phyloP scores from a whole-genome alignment of 352 stramenopile genomes.

The Pythium periplocum region DNA sequence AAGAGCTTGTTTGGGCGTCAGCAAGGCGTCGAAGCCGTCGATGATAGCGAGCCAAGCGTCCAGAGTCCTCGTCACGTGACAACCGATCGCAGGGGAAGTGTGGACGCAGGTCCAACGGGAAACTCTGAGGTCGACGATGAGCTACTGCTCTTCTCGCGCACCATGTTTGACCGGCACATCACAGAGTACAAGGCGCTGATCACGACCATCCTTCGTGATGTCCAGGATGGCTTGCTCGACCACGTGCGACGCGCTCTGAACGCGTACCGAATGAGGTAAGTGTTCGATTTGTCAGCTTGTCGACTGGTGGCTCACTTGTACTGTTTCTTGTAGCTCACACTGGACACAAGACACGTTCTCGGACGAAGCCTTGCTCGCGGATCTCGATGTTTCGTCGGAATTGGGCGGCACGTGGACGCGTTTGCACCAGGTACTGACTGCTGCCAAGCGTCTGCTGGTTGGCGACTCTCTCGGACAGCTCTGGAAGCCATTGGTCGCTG shows the following conservation, averaged over 20 bases:
- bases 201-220: slow-evolving; percentile 23
- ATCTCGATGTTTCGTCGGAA: slow-evolving; percentile 11
- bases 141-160: slow-evolving; percentile 52
- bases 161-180: slow-evolving; percentile 69
- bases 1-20: slow-evolving; percentile 49
- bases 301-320: neutral
- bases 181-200: slow-evolving; percentile 33
- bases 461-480: slow-evolving; percentile 14
- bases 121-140: slow-evolving; percentile 35
- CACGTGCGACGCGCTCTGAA: slow-evolving; percentile 15
- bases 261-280: slow-evolving; percentile 31
- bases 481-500: slow-evolving; percentile 13
- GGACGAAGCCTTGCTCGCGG: neutral
- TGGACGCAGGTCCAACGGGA: neutral
- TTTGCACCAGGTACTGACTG: slow-evolving; percentile 4
- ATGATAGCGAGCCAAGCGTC: no score
- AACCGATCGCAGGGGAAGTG: no score
- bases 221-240: slow-evolving; percentile 21
- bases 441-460: neutral
- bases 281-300: neutral
- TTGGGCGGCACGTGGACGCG: slow-evolving; percentile 1
- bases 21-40: no score
- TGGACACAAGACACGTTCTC: slow-evolving; percentile 1
- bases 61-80: no score
- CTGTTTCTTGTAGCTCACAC: slow-evolving; percentile 1